A percentile compares a stretch with the other conserved stretches of the same genome.
phyloP scores from a whole-genome alignment of 2,329 filamentous ascomycete species.

The Colletotrichum graminicola region DNA sequence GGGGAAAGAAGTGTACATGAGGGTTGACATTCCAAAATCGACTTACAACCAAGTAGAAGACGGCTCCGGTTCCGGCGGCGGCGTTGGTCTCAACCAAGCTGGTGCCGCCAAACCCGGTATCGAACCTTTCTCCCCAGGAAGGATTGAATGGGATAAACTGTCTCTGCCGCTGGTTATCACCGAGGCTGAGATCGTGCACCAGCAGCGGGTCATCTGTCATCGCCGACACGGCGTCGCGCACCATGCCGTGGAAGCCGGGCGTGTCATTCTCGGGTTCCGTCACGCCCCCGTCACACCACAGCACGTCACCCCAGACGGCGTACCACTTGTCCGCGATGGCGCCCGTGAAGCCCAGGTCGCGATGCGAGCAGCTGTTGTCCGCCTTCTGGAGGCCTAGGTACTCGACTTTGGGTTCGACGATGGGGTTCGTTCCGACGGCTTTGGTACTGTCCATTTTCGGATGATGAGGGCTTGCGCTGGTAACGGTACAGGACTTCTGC shows the following conservation, averaged over 20 bases:
- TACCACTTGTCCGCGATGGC: conserved; percentile 54
- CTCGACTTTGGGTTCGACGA: conserved; percentile 46
- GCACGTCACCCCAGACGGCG: conserved; percentile 52
- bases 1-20: background rate
- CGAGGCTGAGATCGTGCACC: conserved; percentile 53
- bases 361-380: conserved; percentile 53
- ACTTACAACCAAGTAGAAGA: conserved; percentile 55
- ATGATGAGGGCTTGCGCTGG: conserved; percentile 16
- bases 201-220: conserved; percentile 52
- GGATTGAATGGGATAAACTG: conserved; percentile 54
- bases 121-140: conserved; percentile 53
- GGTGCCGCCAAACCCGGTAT: conserved; percentile 55
- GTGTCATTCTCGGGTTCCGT: conserved; percentile 48
- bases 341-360: conserved; percentile 54
- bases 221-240: conserved; percentile 53
- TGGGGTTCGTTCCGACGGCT: conserved; percentile 52
- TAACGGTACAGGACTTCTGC: background rate
- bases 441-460: conserved; percentile 52
- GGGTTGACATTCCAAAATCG: background rate
- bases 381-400: conserved; percentile 54
- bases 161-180: conserved; percentile 50
- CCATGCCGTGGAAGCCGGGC: conserved; percentile 55
- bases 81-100: conserved; percentile 53
- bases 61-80: conserved; percentile 46
- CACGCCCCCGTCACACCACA: conserved; percentile 53